Evolutionary conservation across 345 rosid species (phyloP).

Genomic region (Combretum micranthum): DNA sequence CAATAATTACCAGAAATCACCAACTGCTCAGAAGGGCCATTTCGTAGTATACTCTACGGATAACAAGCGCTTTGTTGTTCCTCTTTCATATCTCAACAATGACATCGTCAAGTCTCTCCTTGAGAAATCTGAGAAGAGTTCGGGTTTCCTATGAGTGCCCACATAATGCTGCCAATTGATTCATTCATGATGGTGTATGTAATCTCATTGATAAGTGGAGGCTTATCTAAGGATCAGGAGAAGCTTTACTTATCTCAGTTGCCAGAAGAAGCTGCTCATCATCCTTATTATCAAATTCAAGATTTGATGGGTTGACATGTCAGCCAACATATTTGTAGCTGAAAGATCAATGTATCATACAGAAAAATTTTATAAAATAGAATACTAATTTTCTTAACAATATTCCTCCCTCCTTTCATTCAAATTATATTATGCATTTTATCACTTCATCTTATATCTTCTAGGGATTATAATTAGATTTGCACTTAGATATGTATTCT

Average conservation of each 20-base stretch:
- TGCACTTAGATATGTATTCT: too few species aligned
- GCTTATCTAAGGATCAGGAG: constrained; percentile 24
- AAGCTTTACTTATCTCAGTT: constrained; percentile 16
- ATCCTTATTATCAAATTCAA: neutral
- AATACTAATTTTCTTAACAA: too few species aligned
- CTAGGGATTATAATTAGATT: too few species aligned
- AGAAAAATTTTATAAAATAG: neutral
- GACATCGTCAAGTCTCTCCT: constrained; percentile 7
- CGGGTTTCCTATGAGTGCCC: constrained; percentile 10
- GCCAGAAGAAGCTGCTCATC: constrained; percentile 5
- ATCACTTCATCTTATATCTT: too few species aligned
- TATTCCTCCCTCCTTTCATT: too few species aligned
- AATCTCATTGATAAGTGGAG: constrained; percentile 10
- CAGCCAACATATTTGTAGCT: constrained; percentile 1
- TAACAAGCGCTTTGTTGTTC: constrained; percentile 11
- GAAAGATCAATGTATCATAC: neutral
- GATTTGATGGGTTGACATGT: neutral
- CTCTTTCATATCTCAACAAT: constrained; percentile 14
- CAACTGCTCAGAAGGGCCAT: constrained; percentile 16
- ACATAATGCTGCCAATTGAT: constrained; percentile 32
- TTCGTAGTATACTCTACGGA: constrained; percentile 18
- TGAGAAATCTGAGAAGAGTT: constrained; percentile 10
- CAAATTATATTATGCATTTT: too few species aligned
- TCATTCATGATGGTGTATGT: constrained; percentile 17
- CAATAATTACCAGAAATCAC: neutral